These are phyloP conservation scores for Penicillium cataractarum DNA, from an alignment of 495 filamentous ascomycete genomes.

Conservation along the genomic window DNA sequence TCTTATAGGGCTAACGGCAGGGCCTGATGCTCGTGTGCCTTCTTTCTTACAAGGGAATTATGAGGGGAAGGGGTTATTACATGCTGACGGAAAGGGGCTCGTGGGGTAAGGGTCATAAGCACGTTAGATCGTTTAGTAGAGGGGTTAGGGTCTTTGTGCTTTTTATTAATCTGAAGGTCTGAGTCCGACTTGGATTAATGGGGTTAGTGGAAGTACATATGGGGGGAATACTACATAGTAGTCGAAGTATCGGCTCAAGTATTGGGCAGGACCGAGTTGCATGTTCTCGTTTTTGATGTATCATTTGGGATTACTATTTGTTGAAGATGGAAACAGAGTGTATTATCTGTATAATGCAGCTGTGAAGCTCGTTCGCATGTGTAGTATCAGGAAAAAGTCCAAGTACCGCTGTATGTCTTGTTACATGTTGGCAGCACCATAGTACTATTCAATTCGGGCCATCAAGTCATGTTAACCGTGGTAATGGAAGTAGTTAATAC, in stretches of 20 bases:
- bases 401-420: background rate
- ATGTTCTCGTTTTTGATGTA: background rate
- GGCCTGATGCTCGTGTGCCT: background rate
- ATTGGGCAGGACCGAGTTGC: background rate
- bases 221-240: background rate
- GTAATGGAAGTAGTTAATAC: no score
- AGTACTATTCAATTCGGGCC: no score
- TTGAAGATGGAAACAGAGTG: background rate
- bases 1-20: background rate
- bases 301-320: background rate
- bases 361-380: background rate
- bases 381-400: background rate
- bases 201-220: background rate
- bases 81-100: background rate
- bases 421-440: background rate
- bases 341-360: background rate
- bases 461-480: no score
- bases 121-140: background rate
- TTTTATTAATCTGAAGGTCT: background rate
- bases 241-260: background rate
- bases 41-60: background rate
- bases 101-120: background rate
- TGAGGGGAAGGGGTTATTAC: background rate
- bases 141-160: background rate
- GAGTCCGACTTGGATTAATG: background rate